Conservation (phyloP, 192 early-diverging fungal genomes). For the Backusella luteola region DNA sequence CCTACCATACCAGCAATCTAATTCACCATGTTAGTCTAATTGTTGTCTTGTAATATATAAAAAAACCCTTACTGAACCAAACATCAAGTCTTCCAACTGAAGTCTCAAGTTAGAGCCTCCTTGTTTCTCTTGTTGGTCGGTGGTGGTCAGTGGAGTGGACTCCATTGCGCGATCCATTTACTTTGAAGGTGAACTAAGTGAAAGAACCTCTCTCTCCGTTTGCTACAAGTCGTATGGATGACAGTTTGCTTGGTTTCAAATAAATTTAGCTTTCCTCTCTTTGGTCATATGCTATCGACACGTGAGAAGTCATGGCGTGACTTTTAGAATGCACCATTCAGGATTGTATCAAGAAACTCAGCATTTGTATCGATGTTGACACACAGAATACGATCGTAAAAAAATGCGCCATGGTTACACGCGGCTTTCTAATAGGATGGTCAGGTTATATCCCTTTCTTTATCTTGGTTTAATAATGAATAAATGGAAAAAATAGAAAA, state of each 20-base stretch:
- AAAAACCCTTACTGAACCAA: slow-evolving; percentile 20
- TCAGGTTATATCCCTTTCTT: too few species aligned
- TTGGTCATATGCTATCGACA: background rate
- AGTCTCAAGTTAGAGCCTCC: slow-evolving; percentile 15
- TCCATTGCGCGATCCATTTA: background rate
- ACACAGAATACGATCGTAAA: too few species aligned
- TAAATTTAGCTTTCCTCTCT: background rate
- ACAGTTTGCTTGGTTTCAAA: background rate
- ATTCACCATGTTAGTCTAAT: background rate
- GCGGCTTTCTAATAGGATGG: too few species aligned
- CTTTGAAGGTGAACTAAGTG: background rate
- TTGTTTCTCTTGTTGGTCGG: background rate
- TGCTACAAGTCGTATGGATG: background rate
- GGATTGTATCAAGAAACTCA: too few species aligned
- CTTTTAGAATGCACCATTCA: background rate
- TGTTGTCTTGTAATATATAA: background rate
- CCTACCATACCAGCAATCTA: slow-evolving; percentile 86
- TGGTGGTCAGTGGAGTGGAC: background rate
- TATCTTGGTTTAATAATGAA: too few species aligned
- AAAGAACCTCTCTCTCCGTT: background rate
- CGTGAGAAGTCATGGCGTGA: background rate
- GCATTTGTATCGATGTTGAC: too few species aligned
- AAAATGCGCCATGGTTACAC: too few species aligned
- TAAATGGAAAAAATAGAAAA: too few species aligned
- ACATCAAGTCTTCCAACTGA: slow-evolving; percentile 26